These are phyloP conservation scores for Nothomitra cinnamomea DNA, from an alignment of 2,329 filamentous ascomycete genomes.

Conservation along the genomic window DNA sequence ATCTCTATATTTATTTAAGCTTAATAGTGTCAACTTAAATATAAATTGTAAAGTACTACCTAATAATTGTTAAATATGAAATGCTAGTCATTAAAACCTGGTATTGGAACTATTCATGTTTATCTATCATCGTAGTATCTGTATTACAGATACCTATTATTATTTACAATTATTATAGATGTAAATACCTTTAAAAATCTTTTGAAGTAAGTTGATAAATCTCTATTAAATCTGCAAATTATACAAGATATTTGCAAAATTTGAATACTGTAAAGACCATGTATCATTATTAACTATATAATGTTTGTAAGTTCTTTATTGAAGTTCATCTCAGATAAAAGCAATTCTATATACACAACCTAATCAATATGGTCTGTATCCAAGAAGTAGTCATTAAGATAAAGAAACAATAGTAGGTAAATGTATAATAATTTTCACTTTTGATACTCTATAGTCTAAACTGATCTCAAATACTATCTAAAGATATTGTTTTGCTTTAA, in stretches of 20 bases:
- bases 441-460: not conserved
- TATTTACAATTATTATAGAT: not conserved
- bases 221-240: too few species aligned
- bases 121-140: not conserved
- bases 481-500: not conserved
- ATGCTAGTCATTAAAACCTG: not conserved
- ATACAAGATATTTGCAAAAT: not conserved
- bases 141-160: not conserved
- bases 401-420: not conserved
- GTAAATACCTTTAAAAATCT: not conserved
- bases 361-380: not conserved
- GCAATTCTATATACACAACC: not conserved
- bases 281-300: too few species aligned
- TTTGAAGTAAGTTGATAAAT: not conserved
- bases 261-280: too few species aligned
- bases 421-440: not conserved
- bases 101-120: not conserved
- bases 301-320: too few species aligned
- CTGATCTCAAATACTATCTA: not conserved
- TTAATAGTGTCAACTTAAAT: not conserved
- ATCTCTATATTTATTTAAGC: not conserved
- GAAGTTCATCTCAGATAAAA: not conserved
- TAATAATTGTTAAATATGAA: not conserved
- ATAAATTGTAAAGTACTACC: slow-evolving; percentile 2
- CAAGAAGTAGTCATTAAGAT: not conserved